Percentiles rank a stretch among this genome's conserved stretches.
phyloP scores from a whole-genome alignment of 768 basidiomycete genomes.

The Chalciporus chontae region DNA sequence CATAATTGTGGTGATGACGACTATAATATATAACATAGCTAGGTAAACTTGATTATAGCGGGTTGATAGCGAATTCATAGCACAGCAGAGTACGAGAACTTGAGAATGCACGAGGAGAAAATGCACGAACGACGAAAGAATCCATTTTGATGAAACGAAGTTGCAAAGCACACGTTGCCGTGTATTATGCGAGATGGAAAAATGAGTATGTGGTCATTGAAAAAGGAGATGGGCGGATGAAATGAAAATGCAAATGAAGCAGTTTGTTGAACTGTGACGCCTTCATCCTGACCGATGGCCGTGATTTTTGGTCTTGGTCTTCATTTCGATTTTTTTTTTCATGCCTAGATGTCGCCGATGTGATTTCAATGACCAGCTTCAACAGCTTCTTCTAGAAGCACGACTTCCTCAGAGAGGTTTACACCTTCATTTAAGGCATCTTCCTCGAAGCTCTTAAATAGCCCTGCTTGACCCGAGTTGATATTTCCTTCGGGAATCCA shows the following conservation, averaged over 20 bases:
- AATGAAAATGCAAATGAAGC: too few relatives aligned
- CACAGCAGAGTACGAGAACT: too few relatives aligned
- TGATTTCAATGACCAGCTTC: slow-evolving; percentile 15
- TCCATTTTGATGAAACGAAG: neutral
- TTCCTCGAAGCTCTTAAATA: slow-evolving; percentile 17
- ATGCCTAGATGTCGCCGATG: neutral
- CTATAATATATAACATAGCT: neutral
- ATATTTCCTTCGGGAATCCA: slow-evolving; percentile 32
- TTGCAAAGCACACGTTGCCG: neutral
- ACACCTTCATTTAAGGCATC: slow-evolving; percentile 17
- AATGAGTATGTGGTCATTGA: neutral
- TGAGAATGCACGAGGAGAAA: neutral
- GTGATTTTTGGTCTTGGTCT: neutral
- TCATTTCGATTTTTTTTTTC: neutral
- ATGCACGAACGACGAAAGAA: neutral
- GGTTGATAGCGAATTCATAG: neutral
- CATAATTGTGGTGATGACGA: neutral
- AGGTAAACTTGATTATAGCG: neutral
- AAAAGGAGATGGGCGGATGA: neutral
- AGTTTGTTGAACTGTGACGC: too few relatives aligned
- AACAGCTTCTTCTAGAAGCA: slow-evolving; percentile 24
- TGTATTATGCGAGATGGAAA: neutral
- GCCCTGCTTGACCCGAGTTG: slow-evolving; percentile 10
- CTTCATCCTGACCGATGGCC: too few relatives aligned
- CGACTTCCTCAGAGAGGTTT: slow-evolving; percentile 11